Conservation (phyloP, 768 basidiomycete species). For the Agaricus sinodeliciosus region DNA sequence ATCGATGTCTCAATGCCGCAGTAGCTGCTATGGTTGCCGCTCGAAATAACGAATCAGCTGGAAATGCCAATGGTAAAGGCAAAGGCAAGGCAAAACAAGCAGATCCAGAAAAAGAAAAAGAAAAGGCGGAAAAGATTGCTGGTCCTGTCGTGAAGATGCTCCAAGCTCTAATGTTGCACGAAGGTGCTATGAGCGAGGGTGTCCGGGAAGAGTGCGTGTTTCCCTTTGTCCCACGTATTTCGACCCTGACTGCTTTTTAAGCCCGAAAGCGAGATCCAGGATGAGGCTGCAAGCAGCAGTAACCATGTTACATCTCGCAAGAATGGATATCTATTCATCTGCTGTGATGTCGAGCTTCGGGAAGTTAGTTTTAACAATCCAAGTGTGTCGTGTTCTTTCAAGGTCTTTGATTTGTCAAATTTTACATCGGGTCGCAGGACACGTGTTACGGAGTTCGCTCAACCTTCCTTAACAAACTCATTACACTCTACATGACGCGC, state of each 20-base stretch:
- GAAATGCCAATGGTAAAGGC: neutral
- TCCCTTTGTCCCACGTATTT: neutral
- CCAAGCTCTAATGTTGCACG: conserved; percentile 58
- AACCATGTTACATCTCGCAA: conserved; percentile 72
- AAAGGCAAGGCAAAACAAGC: neutral
- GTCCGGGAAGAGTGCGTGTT: conserved; percentile 39
- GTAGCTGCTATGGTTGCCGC: neutral
- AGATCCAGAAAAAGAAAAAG: conserved; percentile 13
- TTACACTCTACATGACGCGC: conserved; percentile 52
- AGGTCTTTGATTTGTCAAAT: neutral
- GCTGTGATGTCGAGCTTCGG: conserved; percentile 59
- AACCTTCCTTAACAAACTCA: conserved; percentile 69
- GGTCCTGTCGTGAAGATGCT: conserved; percentile 76
- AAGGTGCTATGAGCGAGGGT: conserved; percentile 51
- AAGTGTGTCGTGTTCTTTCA: conserved; percentile 45
- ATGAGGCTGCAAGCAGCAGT: conserved; percentile 80
- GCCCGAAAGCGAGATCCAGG: conserved; percentile 61
- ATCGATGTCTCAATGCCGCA: conserved; percentile 50
- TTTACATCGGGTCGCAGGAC: conserved; percentile 47
- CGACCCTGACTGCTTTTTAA: conserved; percentile 15
- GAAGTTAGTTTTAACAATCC: conserved; percentile 63
- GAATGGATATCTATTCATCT: conserved; percentile 48
- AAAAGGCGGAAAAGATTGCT: conserved; percentile 58
- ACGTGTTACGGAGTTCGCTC: conserved; percentile 82
- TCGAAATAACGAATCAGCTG: neutral